phyloP scores from a whole-genome alignment of 2,329 filamentous ascomycete genomes.

The Calonectria fujianensis region DNA sequence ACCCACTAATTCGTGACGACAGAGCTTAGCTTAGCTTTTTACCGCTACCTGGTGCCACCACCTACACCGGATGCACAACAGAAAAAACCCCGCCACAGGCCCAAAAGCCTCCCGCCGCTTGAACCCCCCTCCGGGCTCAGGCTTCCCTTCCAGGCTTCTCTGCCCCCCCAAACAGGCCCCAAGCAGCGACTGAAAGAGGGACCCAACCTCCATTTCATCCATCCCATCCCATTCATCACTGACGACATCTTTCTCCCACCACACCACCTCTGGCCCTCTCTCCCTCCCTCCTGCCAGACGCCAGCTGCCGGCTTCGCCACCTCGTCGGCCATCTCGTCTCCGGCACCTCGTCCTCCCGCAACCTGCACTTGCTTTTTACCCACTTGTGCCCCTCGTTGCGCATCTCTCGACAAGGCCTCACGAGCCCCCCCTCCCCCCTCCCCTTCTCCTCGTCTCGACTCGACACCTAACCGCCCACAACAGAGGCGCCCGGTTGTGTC shows the following conservation, averaged over 20 bases:
- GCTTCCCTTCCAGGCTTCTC: conserved; percentile 41
- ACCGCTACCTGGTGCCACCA: conserved; percentile 33
- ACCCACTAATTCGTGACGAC: conserved; percentile 28
- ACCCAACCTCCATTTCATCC: conserved; percentile 50
- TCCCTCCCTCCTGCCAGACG: conserved; percentile 46
- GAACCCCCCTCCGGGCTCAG: conserved; percentile 37
- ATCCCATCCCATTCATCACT: conserved; percentile 53
- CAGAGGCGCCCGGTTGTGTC: conserved; percentile 41
- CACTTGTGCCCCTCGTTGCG: conserved; percentile 38
- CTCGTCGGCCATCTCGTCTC: conserved; percentile 32
- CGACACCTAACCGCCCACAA: conserved; percentile 42
- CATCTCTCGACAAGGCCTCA: conserved; percentile 32
- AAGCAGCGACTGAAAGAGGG: conserved; percentile 42
- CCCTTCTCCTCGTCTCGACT: conserved; percentile 36
- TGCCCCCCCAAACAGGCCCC: conserved; percentile 30
- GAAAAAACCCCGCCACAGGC: conserved; percentile 56
- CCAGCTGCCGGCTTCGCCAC: conserved; percentile 39
- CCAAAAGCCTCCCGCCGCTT: conserved; percentile 47
- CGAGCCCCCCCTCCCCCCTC: conserved; percentile 32
- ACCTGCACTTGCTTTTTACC: conserved; percentile 31
- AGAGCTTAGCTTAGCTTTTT: conserved; percentile 49
- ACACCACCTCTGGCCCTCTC: conserved; percentile 52
- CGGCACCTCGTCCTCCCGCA: conserved; percentile 32
- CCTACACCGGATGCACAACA: conserved; percentile 50
- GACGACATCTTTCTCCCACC: conserved; percentile 60